Evolutionary conservation across 441 rosid species (phyloP).

Genomic region (Croton setiger): DNA sequence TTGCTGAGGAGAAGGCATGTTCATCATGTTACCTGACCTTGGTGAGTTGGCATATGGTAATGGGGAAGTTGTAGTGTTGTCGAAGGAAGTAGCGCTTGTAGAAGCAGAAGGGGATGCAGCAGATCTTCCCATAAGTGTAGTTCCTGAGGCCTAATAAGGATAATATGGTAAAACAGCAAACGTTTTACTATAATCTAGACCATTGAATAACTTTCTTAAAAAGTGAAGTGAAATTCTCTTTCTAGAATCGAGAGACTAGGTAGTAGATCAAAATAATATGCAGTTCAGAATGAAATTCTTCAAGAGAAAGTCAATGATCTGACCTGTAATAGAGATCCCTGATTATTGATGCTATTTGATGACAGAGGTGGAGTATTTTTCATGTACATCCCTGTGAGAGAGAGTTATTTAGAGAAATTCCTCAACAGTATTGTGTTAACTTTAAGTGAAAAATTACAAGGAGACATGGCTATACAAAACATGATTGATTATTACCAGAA

Average conservation of each 20-base stretch:
- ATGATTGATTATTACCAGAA: constrained; percentile 40
- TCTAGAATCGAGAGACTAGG: too few species aligned
- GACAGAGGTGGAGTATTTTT: constrained; percentile 58
- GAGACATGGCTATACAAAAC: constrained; percentile 14
- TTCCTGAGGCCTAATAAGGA: constrained; percentile 55
- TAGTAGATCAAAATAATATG: not conserved
- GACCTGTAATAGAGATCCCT: constrained; percentile 79
- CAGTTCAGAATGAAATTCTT: constrained; percentile 4
- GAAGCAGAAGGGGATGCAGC: constrained; percentile 87
- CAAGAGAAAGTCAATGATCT: constrained; percentile 16
- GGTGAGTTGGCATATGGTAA: constrained; percentile 91
- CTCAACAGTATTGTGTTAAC: constrained; percentile 16
- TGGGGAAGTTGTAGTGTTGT: constrained; percentile 77
- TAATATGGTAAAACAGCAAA: not conserved
- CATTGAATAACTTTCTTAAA: too few species aligned
- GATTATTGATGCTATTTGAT: constrained; percentile 55
- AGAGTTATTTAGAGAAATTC: constrained; percentile 17
- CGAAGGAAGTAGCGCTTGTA: constrained; percentile 56
- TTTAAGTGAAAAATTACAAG: constrained; percentile 10
- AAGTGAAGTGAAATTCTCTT: too few species aligned
- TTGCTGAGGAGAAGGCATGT: constrained; percentile 89
- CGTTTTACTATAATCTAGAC: too few species aligned
- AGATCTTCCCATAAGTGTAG: constrained; percentile 74
- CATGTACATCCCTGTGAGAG: constrained; percentile 57
- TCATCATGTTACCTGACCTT: constrained; percentile 77